Conservation (phyloP, 2,329 filamentous ascomycete species). For the Aspergillus intermedius region DNA sequence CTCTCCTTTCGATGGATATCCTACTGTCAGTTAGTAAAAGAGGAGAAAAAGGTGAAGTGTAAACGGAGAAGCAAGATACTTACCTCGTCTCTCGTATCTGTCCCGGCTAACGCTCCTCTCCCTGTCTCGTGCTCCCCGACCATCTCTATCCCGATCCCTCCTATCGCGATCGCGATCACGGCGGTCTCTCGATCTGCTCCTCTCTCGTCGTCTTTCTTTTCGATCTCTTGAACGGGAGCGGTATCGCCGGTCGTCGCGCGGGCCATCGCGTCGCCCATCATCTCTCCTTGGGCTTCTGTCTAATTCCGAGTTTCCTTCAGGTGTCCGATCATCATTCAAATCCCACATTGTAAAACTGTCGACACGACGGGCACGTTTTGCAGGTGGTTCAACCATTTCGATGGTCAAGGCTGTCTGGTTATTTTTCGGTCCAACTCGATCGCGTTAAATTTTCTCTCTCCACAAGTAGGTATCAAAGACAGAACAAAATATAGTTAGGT, state of each 20-base stretch:
- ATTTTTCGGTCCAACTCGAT: slow-evolving; percentile 1
- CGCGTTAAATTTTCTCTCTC: neutral
- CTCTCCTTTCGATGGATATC: slow-evolving; percentile 24
- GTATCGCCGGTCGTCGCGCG: slow-evolving; percentile 34
- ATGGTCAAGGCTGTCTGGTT: slow-evolving; percentile 4
- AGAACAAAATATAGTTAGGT: neutral
- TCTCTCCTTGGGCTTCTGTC: slow-evolving; percentile 34
- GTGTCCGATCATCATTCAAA: slow-evolving; percentile 26
- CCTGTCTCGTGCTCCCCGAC: slow-evolving; percentile 33
- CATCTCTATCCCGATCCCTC: slow-evolving; percentile 30
- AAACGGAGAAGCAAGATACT: slow-evolving; percentile 3
- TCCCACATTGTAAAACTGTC: slow-evolving; percentile 61
- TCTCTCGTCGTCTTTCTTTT: slow-evolving; percentile 35
- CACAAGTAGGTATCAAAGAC: neutral
- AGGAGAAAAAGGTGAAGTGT: neutral
- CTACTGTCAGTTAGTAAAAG: slow-evolving; percentile 11
- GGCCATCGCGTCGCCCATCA: slow-evolving; percentile 32
- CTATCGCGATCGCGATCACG: slow-evolving; percentile 29
- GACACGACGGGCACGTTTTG: slow-evolving; percentile 46
- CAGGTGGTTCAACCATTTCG: slow-evolving; percentile 48
- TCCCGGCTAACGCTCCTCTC: slow-evolving; percentile 35
- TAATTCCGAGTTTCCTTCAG: slow-evolving; percentile 21
- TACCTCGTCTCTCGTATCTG: slow-evolving; percentile 37
- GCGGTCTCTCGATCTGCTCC: slow-evolving; percentile 40
- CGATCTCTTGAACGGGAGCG: slow-evolving; percentile 35